Conservation (phyloP, 2,329 filamentous ascomycete genomes). For the Fusarium burgessii region DNA sequence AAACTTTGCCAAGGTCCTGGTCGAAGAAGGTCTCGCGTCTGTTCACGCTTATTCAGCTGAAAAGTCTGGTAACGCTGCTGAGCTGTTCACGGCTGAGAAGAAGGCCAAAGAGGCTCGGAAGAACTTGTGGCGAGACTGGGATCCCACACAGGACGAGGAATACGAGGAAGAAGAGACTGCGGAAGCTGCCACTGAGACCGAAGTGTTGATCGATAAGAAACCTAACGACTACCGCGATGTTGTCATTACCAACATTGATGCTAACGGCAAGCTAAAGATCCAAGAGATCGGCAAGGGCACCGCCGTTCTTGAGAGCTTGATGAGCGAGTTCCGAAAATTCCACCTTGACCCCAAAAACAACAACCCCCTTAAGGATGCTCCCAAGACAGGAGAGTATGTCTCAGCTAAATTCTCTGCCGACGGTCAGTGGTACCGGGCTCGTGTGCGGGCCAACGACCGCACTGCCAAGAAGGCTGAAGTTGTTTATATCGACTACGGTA, state of each 20-base stretch:
- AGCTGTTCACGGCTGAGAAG: conserved; percentile 88
- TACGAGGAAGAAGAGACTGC: conserved; percentile 65
- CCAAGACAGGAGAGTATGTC: conserved; percentile 92
- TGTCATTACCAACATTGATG: conserved; percentile 89
- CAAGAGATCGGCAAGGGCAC: conserved; percentile 92
- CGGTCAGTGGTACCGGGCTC: conserved; percentile 93
- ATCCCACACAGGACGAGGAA: conserved; percentile 85
- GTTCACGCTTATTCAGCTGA: conserved; percentile 97
- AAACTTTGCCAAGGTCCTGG: conserved; percentile 91
- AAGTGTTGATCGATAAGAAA: conserved; percentile 73
- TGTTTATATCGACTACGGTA: conserved; percentile 95
- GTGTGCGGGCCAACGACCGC: conserved; percentile 91
- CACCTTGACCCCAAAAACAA: conserved; percentile 87
- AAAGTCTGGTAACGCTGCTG: conserved; percentile 88
- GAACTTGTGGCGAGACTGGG: conserved; percentile 93
- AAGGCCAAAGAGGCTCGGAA: conserved; percentile 90
- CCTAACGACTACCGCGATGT: conserved; percentile 90
- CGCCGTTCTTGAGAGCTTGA: conserved; percentile 84
- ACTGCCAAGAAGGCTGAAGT: conserved; percentile 90
- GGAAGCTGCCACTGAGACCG: conserved; percentile 62
- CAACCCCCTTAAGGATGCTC: conserved; percentile 76
- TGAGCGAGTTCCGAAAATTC: conserved; percentile 91
- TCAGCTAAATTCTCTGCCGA: conserved; percentile 92
- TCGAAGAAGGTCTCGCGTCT: conserved; percentile 92
- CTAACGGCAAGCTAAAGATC: conserved; percentile 85